These are phyloP conservation scores for Rosellinia necatrix DNA, from an alignment of 2,329 filamentous ascomycete species.

Conservation along the genomic window DNA sequence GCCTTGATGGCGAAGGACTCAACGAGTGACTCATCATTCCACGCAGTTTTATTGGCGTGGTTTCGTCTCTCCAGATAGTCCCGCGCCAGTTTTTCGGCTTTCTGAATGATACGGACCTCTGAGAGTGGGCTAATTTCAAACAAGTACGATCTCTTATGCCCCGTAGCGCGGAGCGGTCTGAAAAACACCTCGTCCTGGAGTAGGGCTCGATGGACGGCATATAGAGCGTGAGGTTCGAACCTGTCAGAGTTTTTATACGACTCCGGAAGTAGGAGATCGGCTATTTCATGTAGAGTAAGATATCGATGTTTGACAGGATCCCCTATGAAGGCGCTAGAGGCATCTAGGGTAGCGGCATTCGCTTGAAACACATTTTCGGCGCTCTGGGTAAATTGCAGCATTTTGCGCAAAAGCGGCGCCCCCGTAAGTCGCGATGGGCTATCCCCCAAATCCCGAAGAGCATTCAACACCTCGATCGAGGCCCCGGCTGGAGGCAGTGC, in stretches of 20 bases:
- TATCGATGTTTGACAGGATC: slow-evolving; percentile 46
- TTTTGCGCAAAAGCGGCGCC: slow-evolving; percentile 50
- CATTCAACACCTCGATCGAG: slow-evolving; percentile 40
- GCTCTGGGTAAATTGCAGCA: slow-evolving; percentile 51
- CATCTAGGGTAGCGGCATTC: slow-evolving; percentile 54
- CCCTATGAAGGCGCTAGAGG: slow-evolving; percentile 49
- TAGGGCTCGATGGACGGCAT: slow-evolving; percentile 72
- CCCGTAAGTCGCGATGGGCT: slow-evolving; percentile 51
- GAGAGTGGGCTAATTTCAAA: slow-evolving; percentile 65
- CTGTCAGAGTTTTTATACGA: slow-evolving; percentile 43
- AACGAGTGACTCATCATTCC: not conserved
- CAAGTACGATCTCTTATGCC: slow-evolving; percentile 57
- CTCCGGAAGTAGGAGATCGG: slow-evolving; percentile 48
- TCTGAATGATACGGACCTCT: slow-evolving; percentile 57
- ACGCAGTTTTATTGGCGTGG: not conserved
- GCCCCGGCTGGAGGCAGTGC: slow-evolving; percentile 42
- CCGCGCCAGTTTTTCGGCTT: slow-evolving; percentile 58
- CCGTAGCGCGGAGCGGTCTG: slow-evolving; percentile 53
- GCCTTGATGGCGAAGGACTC: slow-evolving; percentile 54
- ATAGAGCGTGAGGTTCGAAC: slow-evolving; percentile 57
- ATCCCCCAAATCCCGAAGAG: slow-evolving; percentile 46
- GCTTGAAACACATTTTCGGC: slow-evolving; percentile 53
- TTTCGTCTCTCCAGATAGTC: slow-evolving; percentile 51
- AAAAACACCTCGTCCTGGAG: slow-evolving; percentile 65
- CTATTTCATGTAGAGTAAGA: slow-evolving; percentile 57